Evolutionary conservation across 2,329 filamentous ascomycete genomes (phyloP).

Genomic region (Sporothrix pallida): DNA sequence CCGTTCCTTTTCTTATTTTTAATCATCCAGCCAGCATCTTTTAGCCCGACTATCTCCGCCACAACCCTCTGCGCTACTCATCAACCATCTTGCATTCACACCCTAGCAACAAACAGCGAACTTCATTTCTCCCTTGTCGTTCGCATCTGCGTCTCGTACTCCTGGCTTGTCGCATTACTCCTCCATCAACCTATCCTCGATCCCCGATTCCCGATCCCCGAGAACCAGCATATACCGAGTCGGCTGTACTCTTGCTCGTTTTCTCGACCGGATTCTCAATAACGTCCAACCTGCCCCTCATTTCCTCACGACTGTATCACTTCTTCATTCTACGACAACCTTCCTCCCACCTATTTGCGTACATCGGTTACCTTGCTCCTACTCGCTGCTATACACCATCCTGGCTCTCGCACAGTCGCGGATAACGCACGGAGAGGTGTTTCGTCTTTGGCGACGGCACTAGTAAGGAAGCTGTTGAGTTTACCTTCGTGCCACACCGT

Average conservation of each 20-base stretch:
- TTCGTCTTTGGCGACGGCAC: too few species aligned
- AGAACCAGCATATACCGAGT: background rate
- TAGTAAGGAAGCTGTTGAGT: too few species aligned
- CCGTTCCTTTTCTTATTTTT: conserved; percentile 26
- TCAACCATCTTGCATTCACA: conserved; percentile 17
- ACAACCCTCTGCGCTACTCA: background rate
- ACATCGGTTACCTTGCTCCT: background rate
- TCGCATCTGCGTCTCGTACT: conserved; percentile 1
- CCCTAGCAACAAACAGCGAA: background rate
- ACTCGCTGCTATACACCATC: too few species aligned
- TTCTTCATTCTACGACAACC: background rate
- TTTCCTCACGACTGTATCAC: background rate
- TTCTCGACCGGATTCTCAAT: background rate
- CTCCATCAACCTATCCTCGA: background rate
- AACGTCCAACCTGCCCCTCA: background rate
- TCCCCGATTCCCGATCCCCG: too few species aligned
- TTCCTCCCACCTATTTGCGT: background rate
- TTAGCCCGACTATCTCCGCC: conserved; percentile 23
- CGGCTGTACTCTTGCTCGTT: background rate
- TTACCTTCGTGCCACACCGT: background rate
- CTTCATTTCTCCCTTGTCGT: background rate
- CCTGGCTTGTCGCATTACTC: too few species aligned
- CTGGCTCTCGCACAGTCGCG: too few species aligned
- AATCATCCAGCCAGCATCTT: conserved; percentile 27
- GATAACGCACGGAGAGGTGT: background rate